Evolutionary conservation across 805 yeast genomes (phyloP), one percentile per base, ranked within the genome.

Genomic region (Osmozyma mogii): DNA sequence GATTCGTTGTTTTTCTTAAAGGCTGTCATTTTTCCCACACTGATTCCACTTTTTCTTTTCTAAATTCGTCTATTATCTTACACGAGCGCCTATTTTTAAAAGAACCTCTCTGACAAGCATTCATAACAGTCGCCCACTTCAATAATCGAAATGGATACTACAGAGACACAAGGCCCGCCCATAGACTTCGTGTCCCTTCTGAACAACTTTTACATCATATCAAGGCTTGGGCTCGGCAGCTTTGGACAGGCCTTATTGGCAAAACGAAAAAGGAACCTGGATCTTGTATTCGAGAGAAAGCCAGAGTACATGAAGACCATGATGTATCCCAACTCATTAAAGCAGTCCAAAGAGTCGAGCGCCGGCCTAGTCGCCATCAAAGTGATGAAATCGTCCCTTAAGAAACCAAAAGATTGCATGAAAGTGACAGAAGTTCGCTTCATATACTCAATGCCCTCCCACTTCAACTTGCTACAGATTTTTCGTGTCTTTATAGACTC

Each of bases 401-500:
- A 44, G n/a, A 29, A 22, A 18, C 43, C 45, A 9, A 26, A 31
- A 8, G 63, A 59, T 30, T 60, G 54, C 35, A 36, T 41, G 17
- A 38, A 44, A 12, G 76, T 78, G 5, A 77, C 80, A 42, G 94
- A 83, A 50, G 61, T 82, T 12, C 66, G 61, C 37, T 82, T 83
- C 50, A 77, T 82, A 16, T 52, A 77, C 17, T 56, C 80, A 0
- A 70, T 87, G 14, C 78, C 84, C 1, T 66, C 83, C 1, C 94
- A 85, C 55, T 70, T 70, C 14, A 72, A 76, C 41, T 58, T 89
- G 31, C 78, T 88, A 12, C 83, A 78, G 42, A 68, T 85, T 4
- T 75, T 72, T 53, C 96, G 87, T 45, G 65, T 85, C 49, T 84
- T 88, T 45, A 66, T 84, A 34, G 96, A 89, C 56, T 61, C 69